Evolutionary conservation across 2,329 filamentous ascomycete genomes (phyloP), one percentile per base, ranked within the genome.

Genomic region (Paramyrothecium roridum): DNA sequence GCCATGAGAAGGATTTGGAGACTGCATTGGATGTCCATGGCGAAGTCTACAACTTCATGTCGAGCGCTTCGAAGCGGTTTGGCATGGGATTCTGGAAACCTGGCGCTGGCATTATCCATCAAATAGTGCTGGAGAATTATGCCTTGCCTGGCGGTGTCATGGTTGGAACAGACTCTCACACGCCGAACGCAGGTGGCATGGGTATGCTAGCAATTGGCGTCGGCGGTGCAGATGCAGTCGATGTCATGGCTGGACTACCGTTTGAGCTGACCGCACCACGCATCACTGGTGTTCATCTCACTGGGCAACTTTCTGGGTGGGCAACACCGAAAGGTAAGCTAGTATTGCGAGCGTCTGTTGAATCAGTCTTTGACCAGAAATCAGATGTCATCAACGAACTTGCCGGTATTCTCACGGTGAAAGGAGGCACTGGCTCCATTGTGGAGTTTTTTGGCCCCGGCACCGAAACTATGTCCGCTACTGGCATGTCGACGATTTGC

Each of bases 31-130:
- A 87, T 66, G 96, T 96, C 80, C 98, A 98, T 88, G 96, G 96
- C 84, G 93, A 98, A 78, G 95, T 99, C 66, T 99, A 98, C 80
- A 89, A 98, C 79, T 99, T 99, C 84, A 80, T 99, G 72, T 85
- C 92, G 59, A 87, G 87, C 61, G 90, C 93, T 63, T 98, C 93
- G 75, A 93, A 92, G 71, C 98, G 98, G 83, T 99, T 98, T 84
- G 93, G 97, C 84, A 98, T 98, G 75, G 95, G 95, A 82, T 98
- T 98, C 88, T 99, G 95, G 95, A 91, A 86, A 76, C 95, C 95
- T 63, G 95, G 95, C 67, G 97, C 93, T 73, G 95, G 95, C 84
- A 99, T 98, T 75, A 99, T 99, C 68, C 95, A 99, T 81, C 95
- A 98, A 83, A 98, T 98, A 71, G 79, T 98, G 61, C 86, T 98